Evolutionary conservation across 2,329 filamentous ascomycete species (phyloP), one percentile per base, ranked within the genome.

Genomic region (Botrytis pseudocinerea): DNA sequence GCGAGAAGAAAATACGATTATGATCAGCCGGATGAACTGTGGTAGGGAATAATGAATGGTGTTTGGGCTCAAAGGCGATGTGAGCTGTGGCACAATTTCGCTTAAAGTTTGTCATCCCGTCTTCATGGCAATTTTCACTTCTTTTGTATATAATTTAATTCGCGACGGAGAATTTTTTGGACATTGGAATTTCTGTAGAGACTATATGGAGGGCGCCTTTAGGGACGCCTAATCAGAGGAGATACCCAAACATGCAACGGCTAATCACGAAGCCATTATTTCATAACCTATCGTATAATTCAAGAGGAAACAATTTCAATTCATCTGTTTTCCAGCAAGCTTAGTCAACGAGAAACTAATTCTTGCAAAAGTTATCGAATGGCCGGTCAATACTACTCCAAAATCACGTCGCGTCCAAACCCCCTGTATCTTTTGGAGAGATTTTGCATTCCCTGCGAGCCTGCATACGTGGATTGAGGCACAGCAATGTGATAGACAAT

Each of bases 1-100:
- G n/a, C 22, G 38, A 71, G 69, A n/a, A 57, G 60, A 16, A 66
- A 71, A 35, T 35, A 42, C 25, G 46, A 71, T 57, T 71, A 71
- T 42, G 44, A 71, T 44, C 60, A 71, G 44, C 60, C 60, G 14
- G 38, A 60, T 35, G 70, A 72, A 42, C 16, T 72, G 32, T 72
- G 70, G 70, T 72, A 69, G 62, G 16, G 25, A 40, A 57, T 25
- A 54, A 42, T 57, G 9, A 40, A 68, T 2, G 35, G 35, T 14
- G 16, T 42, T 28, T 42, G 48, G 16, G 18, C 35, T 54, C 4
- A 25, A 42, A 14, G 51, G 10, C 16, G 46, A 40, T 68, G 25
- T 68, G 46, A 66, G 62, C 20, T 40, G 25, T 18, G 18, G 18
- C 46, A 57, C 46, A 68, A 1, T 68, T 57, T 42, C 35, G 28